Conservation (phyloP, 164 flowering plant genomes). For the Houttuynia cordata region DNA sequence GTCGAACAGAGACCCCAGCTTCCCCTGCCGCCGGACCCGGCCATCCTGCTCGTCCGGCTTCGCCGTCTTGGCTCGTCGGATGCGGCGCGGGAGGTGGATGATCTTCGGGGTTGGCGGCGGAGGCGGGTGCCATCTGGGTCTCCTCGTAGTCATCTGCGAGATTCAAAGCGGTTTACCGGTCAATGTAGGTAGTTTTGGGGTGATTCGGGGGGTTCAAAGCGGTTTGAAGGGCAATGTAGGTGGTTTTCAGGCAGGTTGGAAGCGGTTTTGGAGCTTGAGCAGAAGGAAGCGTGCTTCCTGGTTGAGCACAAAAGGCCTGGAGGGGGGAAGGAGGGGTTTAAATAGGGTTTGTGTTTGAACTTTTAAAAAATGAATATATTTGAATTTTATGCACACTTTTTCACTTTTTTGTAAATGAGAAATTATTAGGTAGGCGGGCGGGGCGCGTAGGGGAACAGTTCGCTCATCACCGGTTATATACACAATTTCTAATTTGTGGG, state of each 20-base stretch:
- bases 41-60: conserved; percentile 2
- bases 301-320: conserved; percentile 4
- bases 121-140: conserved; percentile 57
- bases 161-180: neutral
- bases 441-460: too few species aligned
- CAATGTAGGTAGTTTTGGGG: neutral
- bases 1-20: conserved; percentile 45
- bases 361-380: neutral
- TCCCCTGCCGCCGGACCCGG: conserved; percentile 17
- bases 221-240: neutral
- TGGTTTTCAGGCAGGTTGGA: neutral
- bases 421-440: neutral
- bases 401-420: neutral
- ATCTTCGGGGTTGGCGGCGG: conserved; percentile 54
- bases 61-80: conserved; percentile 15
- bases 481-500: too few species aligned
- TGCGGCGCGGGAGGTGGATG: conserved; percentile 43
- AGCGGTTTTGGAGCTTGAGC: neutral
- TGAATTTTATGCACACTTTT: neutral
- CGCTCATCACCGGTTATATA: too few species aligned
- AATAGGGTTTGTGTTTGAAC: neutral
- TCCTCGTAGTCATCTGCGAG: conserved; percentile 24
- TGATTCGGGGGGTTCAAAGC: conserved; percentile 2
- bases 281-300: conserved; percentile 7
- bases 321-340: neutral